Evolutionary conservation across 2,329 filamentous ascomycete genomes (phyloP), one percentile per base, ranked within the genome.

Genomic region (Pyrenophora graminea): DNA sequence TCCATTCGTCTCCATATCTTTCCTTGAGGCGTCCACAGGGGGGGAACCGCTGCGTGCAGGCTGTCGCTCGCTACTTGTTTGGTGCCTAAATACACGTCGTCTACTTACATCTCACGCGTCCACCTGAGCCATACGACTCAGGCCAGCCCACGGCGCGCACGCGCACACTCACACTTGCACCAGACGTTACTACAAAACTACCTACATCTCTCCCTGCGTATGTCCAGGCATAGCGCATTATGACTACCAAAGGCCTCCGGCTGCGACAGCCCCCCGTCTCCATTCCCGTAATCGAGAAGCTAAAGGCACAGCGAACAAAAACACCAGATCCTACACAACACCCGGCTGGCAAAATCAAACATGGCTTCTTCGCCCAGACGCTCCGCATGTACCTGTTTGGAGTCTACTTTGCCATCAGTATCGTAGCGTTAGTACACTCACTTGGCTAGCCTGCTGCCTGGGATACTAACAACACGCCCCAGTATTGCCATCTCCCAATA

Each of bases 401-500:
- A 52, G 47, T 76, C 56, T 80, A 79, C 70, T 79, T 80, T 67
- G 65, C 73, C 52, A 66, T 67, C 47, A 74, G 69, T 58, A 74
- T 73, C 56, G 51, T 78, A 30, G 72, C 72, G 74, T 76, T 51
- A 50, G 69, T 68, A 51, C 49, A 41, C 32, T 21, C 53, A 12
- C 18, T 18, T 10, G 12, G 52, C 58, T 60, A 41, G 57, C 55
- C 15, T 18, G n/a, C 19, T 25, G 15, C 10, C n/a, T 52, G 61
- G 55, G 41, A 50, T 55, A 58, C 69, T 71, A 56, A 71, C 57
- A 34, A 53, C 47, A 31, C 47, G 17, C 18, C 37, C 58, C 64
- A 77, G 75, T 59, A 77, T 80, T 64, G 79, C 85, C 62, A 61
- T 82, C 6, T 88, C 89, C 6, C 90, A 96, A 69, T 76, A 90